Base-by-base conservation (phyloP, 495 filamentous ascomycete species). In the Aspergillus conjunctus region DNA sequence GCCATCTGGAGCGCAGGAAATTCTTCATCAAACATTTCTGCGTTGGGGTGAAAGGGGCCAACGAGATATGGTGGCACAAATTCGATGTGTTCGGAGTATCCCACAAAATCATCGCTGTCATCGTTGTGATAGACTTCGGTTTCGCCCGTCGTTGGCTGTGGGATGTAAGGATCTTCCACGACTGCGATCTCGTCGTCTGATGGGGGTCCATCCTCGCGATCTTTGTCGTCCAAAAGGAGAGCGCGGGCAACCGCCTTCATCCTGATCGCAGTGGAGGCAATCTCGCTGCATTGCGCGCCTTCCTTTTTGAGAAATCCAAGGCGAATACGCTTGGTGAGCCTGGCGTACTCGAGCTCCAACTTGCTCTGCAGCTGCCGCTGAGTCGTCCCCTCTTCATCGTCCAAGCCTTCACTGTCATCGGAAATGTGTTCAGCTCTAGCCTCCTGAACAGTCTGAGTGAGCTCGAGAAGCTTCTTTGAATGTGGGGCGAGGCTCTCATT, bases 401-500 rank as follows among this genome's bases (percentile, higher is more conserved):
- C 26, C 15, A 33, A 21, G 5, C 41, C 50, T 6, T 64, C 56
- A 10, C 34, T 43, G 0, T 58, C 59, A 2, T 37, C 48, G 0
- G 57, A 59, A 6, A 64, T 46, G 26, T 2, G 26, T 1, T 66
- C 64, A 14, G 49, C 56, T 7, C 66, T 62, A 0, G 54, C 18
- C 15, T 66, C 51, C 12, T 64, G 62, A 37, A 72, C 45, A 65
- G 81, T 80, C 46, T 83, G 74, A 0, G 80, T 71, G 20, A 89
- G 74, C 53, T 84, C 77, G 57, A 91, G 71, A 30, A 90, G 66
- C 59, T 82, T 67, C 7, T 84, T 46, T 15, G 68, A 68, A 18
- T 65, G 52, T 44, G 54, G 56, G 1, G 61, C 52, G 0, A 78
- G 53, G 3, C 44, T 34, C 0, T 66, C 41, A 34, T 76, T 76